Evolutionary conservation across 164 flowering plant species (phyloP), one percentile per base, ranked within the genome.

Genomic region (Umbellularia californica): DNA sequence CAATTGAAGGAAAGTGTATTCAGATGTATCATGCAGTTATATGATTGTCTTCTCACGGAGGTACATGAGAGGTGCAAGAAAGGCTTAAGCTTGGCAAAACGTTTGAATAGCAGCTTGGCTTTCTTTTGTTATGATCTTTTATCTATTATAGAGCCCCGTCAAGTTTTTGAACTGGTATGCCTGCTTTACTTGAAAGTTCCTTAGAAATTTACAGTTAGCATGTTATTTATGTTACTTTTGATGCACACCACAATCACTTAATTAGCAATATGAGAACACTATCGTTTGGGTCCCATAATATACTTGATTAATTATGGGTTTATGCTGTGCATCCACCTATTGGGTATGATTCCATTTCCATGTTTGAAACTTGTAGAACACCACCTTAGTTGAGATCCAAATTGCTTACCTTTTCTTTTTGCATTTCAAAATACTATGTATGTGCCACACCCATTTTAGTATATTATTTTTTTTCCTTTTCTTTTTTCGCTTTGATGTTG

Each of bases 41-140:
- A 90, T 83, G 99, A 96, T 84, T 96, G 99, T 83, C 98, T 96
- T 77, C 82, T 96, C 24, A 92, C 98, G 3, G 99, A 96, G 83
- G 99, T 96, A 58, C 97, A 94, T 82, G 99, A 96, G 78, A 97
- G 99, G 33, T 94, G 98, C 84, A 96, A 96, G 82, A 96, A 94
- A 80, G 99, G 99, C 20, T 80, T 94, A 76, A 89, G 91, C 85
- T 84, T 96, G 84, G 99, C 99, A 69, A 96, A 94, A 78, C 93
- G 90, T 73, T 87, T 96, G 80, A 96, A 92, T 78, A 96, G 99
- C 83, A 92, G 98, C 81, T 85, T 96, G 87, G 98, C 93, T 30
- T 96, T 93, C 86, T 94, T 96, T 80, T 96, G 99, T 78, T 92
- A 92, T 83, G 99, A 96, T 82, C 97, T 96, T 71, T 77, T 96